Evolutionary conservation across 352 stramenopile genomes (phyloP).

Genomic region (Pythium rishiriense): DNA sequence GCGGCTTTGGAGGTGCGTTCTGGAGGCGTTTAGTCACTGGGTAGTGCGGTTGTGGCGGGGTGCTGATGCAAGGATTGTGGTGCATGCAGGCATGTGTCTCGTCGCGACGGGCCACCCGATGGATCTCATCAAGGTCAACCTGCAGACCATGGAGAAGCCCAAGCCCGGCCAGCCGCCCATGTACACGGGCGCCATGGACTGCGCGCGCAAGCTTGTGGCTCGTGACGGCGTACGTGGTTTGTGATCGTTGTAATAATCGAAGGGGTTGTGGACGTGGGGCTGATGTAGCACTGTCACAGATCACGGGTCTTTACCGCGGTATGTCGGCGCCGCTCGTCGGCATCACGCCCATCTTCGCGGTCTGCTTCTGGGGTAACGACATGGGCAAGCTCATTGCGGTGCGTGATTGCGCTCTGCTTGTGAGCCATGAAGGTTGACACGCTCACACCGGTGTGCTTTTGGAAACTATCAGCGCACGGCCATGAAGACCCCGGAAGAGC

Average conservation of each 20-base stretch:
- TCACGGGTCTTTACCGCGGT: conserved; percentile 91
- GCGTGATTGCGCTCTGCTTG: conserved; percentile 7
- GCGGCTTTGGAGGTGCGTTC: conserved; percentile 87
- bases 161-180: conserved; percentile 61
- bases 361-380: conserved; percentile 98
- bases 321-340: conserved; percentile 95
- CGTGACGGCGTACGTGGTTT: conserved; percentile 86
- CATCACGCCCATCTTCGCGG: conserved; percentile 95
- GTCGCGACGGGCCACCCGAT: conserved; percentile 94
- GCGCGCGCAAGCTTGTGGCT: conserved; percentile 90
- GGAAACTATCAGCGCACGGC: conserved; percentile 48
- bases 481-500: conserved; percentile 50
- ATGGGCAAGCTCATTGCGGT: conserved; percentile 94
- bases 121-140: conserved; percentile 96
- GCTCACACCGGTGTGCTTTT: too few species aligned
- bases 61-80: not conserved
- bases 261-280: not conserved
- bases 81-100: conserved; percentile 76
- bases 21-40: too few species aligned
- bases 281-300: conserved; percentile 29
- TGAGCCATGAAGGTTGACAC: not conserved
- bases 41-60: not conserved
- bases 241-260: not conserved
- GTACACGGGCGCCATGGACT: conserved; percentile 89
- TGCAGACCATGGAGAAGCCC: conserved; percentile 87